A percentile compares a stretch with the other conserved stretches of the same genome.
phyloP scores from a whole-genome alignment of 1,284 basidiomycete species.

The Boletus smithii region DNA sequence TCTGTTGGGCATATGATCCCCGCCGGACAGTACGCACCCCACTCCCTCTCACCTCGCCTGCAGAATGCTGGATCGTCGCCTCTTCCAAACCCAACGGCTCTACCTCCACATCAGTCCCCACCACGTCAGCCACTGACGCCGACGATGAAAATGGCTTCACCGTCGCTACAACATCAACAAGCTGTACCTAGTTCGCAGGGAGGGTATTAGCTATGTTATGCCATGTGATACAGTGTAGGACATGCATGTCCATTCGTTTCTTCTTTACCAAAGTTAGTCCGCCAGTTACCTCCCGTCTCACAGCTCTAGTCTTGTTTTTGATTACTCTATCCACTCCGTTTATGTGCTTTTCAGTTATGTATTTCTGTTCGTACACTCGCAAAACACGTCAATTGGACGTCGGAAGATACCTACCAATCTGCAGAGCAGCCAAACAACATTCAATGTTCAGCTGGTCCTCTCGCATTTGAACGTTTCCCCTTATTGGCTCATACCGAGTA shows the following conservation, averaged over 20 bases:
- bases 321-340: constrained; percentile 37
- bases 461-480: no score
- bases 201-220: constrained; percentile 36
- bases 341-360: constrained; percentile 41
- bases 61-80: constrained; percentile 50
- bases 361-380: constrained; percentile 32
- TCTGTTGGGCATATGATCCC: constrained; percentile 36
- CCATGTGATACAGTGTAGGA: constrained; percentile 13
- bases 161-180: constrained; percentile 63
- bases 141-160: constrained; percentile 53
- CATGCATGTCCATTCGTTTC: constrained; percentile 13
- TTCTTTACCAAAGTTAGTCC: constrained; percentile 8
- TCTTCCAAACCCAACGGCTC: constrained; percentile 40
- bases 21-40: constrained; percentile 40
- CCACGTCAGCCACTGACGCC: constrained; percentile 54
- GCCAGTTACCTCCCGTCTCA: constrained; percentile 17
- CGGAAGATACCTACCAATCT: constrained; percentile 13
- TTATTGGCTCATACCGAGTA: no score
- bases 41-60: constrained; percentile 52
- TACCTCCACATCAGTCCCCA: constrained; percentile 49
- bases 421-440: no score
- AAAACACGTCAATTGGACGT: constrained; percentile 23
- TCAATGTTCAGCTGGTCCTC: no score
- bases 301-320: constrained; percentile 33
- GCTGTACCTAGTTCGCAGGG: constrained; percentile 43